Percentiles rank a stretch among this genome's conserved stretches.
Evolutionary conservation across 768 basidiomycete species (phyloP).

Genomic region (Suillus discolor): DNA sequence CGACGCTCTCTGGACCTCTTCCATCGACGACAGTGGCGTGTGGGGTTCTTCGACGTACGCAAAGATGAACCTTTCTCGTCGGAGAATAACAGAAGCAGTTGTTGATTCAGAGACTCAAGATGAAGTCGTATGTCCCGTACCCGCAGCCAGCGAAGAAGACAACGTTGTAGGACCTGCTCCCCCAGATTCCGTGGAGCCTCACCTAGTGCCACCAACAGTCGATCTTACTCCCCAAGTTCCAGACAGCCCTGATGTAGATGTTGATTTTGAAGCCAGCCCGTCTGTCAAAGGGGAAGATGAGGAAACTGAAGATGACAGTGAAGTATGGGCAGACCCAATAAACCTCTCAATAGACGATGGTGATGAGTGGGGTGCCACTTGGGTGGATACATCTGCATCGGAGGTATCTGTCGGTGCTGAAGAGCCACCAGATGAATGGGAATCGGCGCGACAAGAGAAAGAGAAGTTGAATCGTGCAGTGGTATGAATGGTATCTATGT

Average conservation of each 20-base stretch:
- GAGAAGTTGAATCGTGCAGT: slow-evolving; percentile 62
- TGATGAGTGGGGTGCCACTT: slow-evolving; percentile 44
- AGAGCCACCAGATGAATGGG: slow-evolving; percentile 65
- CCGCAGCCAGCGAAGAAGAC: not conserved
- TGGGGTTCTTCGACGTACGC: slow-evolving; percentile 21
- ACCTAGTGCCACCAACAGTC: slow-evolving; percentile 1
- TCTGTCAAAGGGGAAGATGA: slow-evolving; percentile 16
- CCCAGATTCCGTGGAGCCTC: slow-evolving; percentile 8
- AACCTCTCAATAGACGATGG: slow-evolving; percentile 4
- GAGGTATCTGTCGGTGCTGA: slow-evolving; percentile 18
- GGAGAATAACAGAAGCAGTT: slow-evolving; percentile 5
- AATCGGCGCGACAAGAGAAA: slow-evolving; percentile 57
- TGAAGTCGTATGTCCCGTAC: not conserved
- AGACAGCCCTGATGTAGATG: slow-evolving; percentile 43
- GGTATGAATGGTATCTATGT: slow-evolving; percentile 44
- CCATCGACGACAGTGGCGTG: not conserved
- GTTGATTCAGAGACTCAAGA: not conserved
- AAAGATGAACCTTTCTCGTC: slow-evolving; percentile 9
- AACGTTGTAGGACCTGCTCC: not conserved
- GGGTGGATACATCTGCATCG: slow-evolving; percentile 33
- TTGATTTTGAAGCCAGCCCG: slow-evolving; percentile 47
- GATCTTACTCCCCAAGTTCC: slow-evolving; percentile 11
- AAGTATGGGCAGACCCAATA: slow-evolving; percentile 14
- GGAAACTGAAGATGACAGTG: slow-evolving; percentile 17
- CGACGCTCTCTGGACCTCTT: slow-evolving; percentile 45